phyloP scores from a whole-genome alignment of 768 basidiomycete species.

The Boletus bicolor region DNA sequence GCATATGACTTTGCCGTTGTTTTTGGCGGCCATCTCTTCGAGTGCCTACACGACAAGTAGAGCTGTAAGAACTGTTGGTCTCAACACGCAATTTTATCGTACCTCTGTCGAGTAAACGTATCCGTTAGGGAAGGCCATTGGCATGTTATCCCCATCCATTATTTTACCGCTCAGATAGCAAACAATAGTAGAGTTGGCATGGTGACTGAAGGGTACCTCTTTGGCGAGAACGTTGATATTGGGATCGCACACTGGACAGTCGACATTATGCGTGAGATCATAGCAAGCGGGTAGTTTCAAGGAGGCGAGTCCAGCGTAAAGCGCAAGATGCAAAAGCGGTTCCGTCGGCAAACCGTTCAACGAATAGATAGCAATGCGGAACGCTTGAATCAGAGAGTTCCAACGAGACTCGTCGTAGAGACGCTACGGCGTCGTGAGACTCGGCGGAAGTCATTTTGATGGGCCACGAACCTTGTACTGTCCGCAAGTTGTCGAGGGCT shows the following conservation, averaged over 20 bases:
- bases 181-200: constrained; percentile 93
- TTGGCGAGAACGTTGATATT: constrained; percentile 72
- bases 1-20: constrained; percentile 78
- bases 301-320: constrained; percentile 89
- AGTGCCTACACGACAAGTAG: constrained; percentile 54
- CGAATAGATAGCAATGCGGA: constrained; percentile 82
- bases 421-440: constrained; percentile 45
- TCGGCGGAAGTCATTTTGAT: not conserved
- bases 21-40: constrained; percentile 81
- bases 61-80: constrained; percentile 12
- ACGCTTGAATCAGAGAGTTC: constrained; percentile 67
- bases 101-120: constrained; percentile 94
- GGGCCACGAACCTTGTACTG: constrained; percentile 69
- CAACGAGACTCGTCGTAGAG: constrained; percentile 83
- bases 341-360: constrained; percentile 86
- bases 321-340: constrained; percentile 80
- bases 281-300: constrained; percentile 88
- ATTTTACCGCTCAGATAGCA: constrained; percentile 89
- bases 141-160: constrained; percentile 93
- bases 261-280: constrained; percentile 62
- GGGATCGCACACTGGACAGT: constrained; percentile 90
- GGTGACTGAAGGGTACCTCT: constrained; percentile 90
- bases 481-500: constrained; percentile 64
- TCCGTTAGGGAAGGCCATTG: constrained; percentile 88
- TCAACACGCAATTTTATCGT: constrained; percentile 26